Evolutionary conservation across 805 yeast genomes (phyloP).

Genomic region (Danielia reshetovae): DNA sequence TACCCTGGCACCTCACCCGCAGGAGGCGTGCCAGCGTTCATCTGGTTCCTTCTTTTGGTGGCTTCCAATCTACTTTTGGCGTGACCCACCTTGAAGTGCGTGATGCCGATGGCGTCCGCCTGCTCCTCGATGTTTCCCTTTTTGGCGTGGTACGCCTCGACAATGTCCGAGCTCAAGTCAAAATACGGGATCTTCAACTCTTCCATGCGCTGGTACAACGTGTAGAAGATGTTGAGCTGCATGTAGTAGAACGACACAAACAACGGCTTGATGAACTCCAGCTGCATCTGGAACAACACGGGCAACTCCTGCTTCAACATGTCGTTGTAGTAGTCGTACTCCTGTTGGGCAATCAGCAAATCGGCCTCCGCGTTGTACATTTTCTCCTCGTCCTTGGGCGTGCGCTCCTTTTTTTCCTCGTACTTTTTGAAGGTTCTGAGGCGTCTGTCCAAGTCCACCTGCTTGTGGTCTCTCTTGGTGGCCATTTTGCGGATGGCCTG

Average conservation of each 20-base stretch:
- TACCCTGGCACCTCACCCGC: constrained; percentile 33
- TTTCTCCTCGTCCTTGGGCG: constrained; percentile 86
- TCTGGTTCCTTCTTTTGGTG: constrained; percentile 70
- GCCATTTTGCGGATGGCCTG: constrained; percentile 88
- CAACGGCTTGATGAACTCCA: constrained; percentile 87
- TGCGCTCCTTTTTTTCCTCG: constrained; percentile 78
- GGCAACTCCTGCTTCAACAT: constrained; percentile 92
- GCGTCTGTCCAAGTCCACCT: constrained; percentile 87
- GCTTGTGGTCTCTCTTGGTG: constrained; percentile 92
- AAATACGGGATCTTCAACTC: constrained; percentile 96
- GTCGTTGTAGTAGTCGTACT: constrained; percentile 92
- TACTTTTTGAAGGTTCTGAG: constrained; percentile 63
- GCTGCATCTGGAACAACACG: constrained; percentile 78
- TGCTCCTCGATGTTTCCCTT: constrained; percentile 90
- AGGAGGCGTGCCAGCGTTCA: constrained; percentile 27
- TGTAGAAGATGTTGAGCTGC: constrained; percentile 96
- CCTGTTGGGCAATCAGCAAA: constrained; percentile 87
- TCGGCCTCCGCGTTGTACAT: constrained; percentile 87
- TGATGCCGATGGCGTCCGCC: constrained; percentile 83
- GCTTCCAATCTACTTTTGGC: constrained; percentile 81
- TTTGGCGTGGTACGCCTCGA: constrained; percentile 73
- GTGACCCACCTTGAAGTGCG: constrained; percentile 86
- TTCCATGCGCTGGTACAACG: constrained; percentile 86
- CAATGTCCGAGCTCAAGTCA: constrained; percentile 77
- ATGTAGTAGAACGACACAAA: constrained; percentile 93